Evolutionary conservation across 352 stramenopile species (phyloP).

Genomic region (Globisporangium takayamanum): DNA sequence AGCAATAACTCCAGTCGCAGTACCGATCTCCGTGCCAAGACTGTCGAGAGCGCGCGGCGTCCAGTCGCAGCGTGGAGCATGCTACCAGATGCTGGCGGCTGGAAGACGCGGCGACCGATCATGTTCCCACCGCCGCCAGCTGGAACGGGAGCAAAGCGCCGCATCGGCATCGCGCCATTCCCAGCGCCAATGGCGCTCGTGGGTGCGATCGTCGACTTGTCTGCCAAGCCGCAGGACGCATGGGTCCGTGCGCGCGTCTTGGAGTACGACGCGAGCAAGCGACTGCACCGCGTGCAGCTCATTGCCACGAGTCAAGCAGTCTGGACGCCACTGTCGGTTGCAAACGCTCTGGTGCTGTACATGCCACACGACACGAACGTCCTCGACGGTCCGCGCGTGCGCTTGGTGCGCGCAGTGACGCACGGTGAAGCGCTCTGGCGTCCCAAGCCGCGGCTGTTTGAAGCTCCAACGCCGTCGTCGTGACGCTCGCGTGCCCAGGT

Average conservation of each 20-base stretch:
- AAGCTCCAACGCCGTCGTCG: not conserved
- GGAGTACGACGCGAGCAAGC: constrained; percentile 54
- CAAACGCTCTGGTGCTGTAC: constrained; percentile 69
- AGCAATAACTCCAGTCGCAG: constrained; percentile 3
- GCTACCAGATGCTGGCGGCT: constrained; percentile 31
- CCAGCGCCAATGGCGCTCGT: constrained; percentile 36
- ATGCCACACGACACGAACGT: constrained; percentile 46
- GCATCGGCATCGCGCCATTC: constrained; percentile 47
- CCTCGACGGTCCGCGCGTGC: constrained; percentile 50
- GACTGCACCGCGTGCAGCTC: constrained; percentile 66
- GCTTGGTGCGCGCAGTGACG: constrained; percentile 50
- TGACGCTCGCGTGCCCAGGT: not conserved
- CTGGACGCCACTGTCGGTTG: constrained; percentile 41
- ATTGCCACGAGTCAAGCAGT: constrained; percentile 50
- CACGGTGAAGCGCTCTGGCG: constrained; percentile 60
- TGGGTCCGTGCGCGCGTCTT: constrained; percentile 69
- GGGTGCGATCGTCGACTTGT: constrained; percentile 72
- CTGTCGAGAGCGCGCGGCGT: constrained; percentile 24
- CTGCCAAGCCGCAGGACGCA: constrained; percentile 53
- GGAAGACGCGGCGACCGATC: constrained; percentile 33
- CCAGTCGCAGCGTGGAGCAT: constrained; percentile 24
- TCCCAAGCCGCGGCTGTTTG: constrained; percentile 65
- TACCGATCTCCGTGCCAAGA: constrained; percentile 21
- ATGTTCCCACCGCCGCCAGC: constrained; percentile 36
- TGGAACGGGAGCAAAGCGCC: constrained; percentile 17